Evolutionary conservation across 768 basidiomycete genomes (phyloP).

Genomic region (Leccinum imitatum): DNA sequence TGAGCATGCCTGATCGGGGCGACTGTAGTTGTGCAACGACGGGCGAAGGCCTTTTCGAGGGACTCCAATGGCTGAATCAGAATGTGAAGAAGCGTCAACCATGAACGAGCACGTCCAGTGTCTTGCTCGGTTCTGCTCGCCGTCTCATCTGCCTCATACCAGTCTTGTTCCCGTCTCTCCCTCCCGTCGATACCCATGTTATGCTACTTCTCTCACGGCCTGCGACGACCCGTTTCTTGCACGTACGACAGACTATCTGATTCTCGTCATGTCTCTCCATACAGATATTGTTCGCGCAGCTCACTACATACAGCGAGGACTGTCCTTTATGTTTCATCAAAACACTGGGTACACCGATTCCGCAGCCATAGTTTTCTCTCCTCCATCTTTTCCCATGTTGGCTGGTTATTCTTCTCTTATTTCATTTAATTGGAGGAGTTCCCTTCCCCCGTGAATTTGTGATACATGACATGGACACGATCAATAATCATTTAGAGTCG

Average conservation of each 20-base stretch:
- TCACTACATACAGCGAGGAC: conserved; percentile 18
- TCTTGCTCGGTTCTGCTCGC: conserved; percentile 13
- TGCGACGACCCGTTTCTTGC: conserved; percentile 32
- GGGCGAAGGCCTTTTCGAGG: conserved; percentile 96
- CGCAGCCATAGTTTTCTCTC: conserved; percentile 19
- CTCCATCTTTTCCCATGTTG: conserved; percentile 16
- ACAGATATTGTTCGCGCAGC: conserved; percentile 27
- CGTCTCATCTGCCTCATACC: conserved; percentile 26
- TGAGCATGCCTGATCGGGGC: conserved; percentile 1
- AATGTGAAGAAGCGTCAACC: conserved; percentile 93
- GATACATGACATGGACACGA: conserved; percentile 13
- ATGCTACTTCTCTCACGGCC: conserved; percentile 37
- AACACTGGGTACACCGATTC: conserved; percentile 13
- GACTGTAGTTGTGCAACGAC: conserved; percentile 84
- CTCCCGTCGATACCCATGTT: conserved; percentile 34
- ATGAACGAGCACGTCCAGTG: conserved; percentile 38
- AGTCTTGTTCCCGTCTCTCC: conserved; percentile 12
- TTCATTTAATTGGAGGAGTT: conserved; percentile 25
- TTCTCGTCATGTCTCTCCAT: conserved; percentile 28
- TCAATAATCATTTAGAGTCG: conserved; percentile 17
- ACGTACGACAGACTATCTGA: conserved; percentile 38
- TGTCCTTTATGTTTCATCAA: conserved; percentile 12
- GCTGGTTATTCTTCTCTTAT: conserved; percentile 14
- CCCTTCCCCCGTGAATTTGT: conserved; percentile 26
- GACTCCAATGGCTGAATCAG: conserved; percentile 95